These are phyloP conservation scores for Scleroderma citrinum DNA, from an alignment of 768 basidiomycete species.

Conservation along the genomic window DNA sequence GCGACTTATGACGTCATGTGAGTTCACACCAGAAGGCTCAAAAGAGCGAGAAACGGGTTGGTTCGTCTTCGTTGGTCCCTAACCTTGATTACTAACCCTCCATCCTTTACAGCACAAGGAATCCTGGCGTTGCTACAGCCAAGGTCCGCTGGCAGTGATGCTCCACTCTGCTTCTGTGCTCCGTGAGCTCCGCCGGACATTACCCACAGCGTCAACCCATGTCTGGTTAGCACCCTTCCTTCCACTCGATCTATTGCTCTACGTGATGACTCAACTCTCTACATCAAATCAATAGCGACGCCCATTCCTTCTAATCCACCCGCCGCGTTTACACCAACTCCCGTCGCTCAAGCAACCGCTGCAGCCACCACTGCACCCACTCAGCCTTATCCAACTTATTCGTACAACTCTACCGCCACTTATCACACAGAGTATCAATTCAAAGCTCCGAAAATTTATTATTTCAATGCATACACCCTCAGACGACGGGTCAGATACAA, in stretches of 20 bases:
- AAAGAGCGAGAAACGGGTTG: slow-evolving; percentile 85
- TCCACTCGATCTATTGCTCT: slow-evolving; percentile 51
- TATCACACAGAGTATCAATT: slow-evolving; percentile 32
- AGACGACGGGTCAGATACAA: slow-evolving; percentile 21
- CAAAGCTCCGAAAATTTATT: slow-evolving; percentile 33
- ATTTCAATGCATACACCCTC: slow-evolving; percentile 25
- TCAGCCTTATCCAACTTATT: slow-evolving; percentile 26
- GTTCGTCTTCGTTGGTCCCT: slow-evolving; percentile 22
- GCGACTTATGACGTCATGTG: slow-evolving; percentile 45
- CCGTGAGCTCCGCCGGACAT: slow-evolving; percentile 65
- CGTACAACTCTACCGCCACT: slow-evolving; percentile 32
- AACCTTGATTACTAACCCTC: slow-evolving; percentile 10
- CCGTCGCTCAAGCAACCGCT: slow-evolving; percentile 19
- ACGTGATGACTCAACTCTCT: slow-evolving; percentile 70
- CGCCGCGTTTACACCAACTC: slow-evolving; percentile 30
- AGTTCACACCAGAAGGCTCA: slow-evolving; percentile 49
- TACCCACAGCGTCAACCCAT: slow-evolving; percentile 51
- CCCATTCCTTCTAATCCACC: slow-evolving; percentile 28
- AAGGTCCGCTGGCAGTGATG: slow-evolving; percentile 38
- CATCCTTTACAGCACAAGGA: slow-evolving; percentile 49
- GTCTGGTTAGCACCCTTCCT: slow-evolving; percentile 75
- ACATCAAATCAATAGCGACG: slow-evolving; percentile 45
- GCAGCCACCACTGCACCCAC: slow-evolving; percentile 21
- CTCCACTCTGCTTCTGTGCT: slow-evolving; percentile 50
- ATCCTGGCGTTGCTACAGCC: slow-evolving; percentile 74